Evolutionary conservation across 2,329 filamentous ascomycete genomes (phyloP).

Genomic region (Clarireedia paspali): DNA sequence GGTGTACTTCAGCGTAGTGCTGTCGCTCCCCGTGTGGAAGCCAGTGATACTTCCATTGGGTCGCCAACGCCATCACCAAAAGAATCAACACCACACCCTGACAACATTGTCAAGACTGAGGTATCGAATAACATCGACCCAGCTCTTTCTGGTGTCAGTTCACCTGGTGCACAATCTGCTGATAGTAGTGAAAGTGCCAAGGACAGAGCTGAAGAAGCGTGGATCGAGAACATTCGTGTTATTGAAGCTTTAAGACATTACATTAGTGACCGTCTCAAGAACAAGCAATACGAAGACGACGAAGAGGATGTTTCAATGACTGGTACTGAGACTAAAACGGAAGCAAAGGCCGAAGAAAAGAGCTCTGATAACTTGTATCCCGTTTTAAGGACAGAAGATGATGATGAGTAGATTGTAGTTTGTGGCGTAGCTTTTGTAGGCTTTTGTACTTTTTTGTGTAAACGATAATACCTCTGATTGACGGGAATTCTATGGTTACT

Average conservation of each 20-base stretch:
- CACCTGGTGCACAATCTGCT: conserved; percentile 45
- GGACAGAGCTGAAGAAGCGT: conserved; percentile 55
- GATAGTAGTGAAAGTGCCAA: conserved; percentile 44
- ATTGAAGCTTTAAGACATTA: conserved; percentile 55
- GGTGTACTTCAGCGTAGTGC: conserved; percentile 57
- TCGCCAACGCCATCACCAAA: conserved; percentile 24
- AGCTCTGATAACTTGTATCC: conserved; percentile 19
- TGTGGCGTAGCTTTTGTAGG: no score
- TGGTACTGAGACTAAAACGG: conserved; percentile 7
- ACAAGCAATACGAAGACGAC: conserved; percentile 42
- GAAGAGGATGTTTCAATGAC: conserved; percentile 21
- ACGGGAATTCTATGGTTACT: no score
- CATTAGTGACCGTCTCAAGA: conserved; percentile 48
- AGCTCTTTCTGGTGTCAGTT: conserved; percentile 35
- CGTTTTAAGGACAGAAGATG: conserved; percentile 18
- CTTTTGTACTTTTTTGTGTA: no score
- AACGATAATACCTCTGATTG: no score
- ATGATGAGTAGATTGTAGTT: conserved; percentile 7
- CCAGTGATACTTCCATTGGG: conserved; percentile 6
- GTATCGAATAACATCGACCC: conserved; percentile 28
- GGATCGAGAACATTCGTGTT: conserved; percentile 58
- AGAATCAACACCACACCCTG: conserved; percentile 24
- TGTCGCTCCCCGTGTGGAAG: conserved; percentile 33
- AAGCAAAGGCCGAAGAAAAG: conserved; percentile 7
- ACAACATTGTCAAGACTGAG: conserved; percentile 35